phyloP scores from a whole-genome alignment of 108 stramenopile species.

The Nitzschia inconspicua region DNA sequence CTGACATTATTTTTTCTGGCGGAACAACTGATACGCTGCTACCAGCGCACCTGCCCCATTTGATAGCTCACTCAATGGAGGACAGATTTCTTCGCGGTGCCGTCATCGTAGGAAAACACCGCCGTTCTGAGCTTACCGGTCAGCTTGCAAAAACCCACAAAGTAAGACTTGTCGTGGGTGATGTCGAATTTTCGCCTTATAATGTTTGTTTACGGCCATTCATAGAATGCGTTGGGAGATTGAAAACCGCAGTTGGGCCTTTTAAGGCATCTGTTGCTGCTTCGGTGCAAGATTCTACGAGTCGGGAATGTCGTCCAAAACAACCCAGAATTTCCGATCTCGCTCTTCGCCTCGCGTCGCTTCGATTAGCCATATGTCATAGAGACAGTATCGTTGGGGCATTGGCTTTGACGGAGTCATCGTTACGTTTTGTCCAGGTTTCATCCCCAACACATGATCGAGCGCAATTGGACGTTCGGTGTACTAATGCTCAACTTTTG shows the following conservation, averaged over 20 bases:
- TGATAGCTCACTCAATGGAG: conserved; percentile 36
- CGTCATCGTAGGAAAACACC: conserved; percentile 13
- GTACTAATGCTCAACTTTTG: conserved; percentile 39
- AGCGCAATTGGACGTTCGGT: conserved; percentile 39
- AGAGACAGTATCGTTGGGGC: conserved; percentile 13
- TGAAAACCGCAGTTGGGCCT: not conserved
- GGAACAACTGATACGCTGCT: conserved; percentile 24
- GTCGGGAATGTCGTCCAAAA: not conserved
- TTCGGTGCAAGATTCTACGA: not conserved
- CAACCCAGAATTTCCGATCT: conserved; percentile 19
- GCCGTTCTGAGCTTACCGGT: not conserved
- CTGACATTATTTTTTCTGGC: conserved; percentile 21
- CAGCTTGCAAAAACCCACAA: conserved; percentile 5
- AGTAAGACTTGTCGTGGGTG: conserved; percentile 27
- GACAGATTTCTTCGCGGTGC: conserved; percentile 32
- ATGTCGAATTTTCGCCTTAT: conserved; percentile 28
- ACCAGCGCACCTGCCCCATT: conserved; percentile 37
- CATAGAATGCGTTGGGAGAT: not conserved
- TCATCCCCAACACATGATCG: conserved; percentile 8
- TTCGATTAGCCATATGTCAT: conserved; percentile 18
- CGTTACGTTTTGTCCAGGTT: conserved; percentile 18
- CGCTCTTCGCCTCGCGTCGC: conserved; percentile 24
- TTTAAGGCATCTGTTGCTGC: not conserved
- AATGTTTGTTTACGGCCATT: conserved; percentile 7
- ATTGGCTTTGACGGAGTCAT: conserved; percentile 18